A percentile compares a stretch with the other conserved stretches of the same genome.
These are phyloP conservation scores for Schoenoplectus tabernaemontani DNA, from an alignment of 202 grass and related monocot genomes.

Conservation along the genomic window DNA sequence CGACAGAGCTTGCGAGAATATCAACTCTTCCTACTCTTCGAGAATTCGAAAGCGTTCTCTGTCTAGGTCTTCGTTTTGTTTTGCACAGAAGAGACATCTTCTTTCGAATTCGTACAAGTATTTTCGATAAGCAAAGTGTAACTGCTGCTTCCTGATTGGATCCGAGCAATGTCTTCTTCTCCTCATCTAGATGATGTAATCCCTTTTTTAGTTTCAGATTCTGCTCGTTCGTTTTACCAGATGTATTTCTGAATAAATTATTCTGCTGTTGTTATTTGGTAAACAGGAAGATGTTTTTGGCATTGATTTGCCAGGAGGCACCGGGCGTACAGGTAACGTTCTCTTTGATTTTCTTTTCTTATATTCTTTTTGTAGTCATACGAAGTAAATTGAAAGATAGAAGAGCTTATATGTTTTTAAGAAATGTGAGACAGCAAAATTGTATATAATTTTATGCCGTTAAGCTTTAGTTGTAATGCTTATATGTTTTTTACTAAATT, in stretches of 20 bases:
- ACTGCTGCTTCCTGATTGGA: background rate
- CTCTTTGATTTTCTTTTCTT: background rate
- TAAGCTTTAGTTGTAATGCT: background rate
- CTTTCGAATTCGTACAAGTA: background rate
- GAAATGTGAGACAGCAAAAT: background rate
- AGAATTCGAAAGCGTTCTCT: background rate
- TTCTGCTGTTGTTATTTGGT: background rate
- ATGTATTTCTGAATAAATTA: background rate
- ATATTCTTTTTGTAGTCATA: background rate
- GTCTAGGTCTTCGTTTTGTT: background rate
- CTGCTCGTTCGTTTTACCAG: background rate
- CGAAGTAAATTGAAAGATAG: background rate
- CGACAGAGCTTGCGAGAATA: background rate
- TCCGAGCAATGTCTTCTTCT: constrained; percentile 20
- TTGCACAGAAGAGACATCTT: no score
- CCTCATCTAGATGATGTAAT: constrained; percentile 34
- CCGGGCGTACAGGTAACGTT: constrained; percentile 22
- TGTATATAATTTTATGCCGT: background rate
- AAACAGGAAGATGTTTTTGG: constrained; percentile 44
- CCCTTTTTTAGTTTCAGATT: background rate
- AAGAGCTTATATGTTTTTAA: background rate
- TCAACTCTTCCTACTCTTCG: background rate
- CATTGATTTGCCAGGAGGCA: constrained; percentile 27
- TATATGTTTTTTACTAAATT: no score
- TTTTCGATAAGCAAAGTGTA: background rate